These are phyloP conservation scores for Lipomyces chichibuensis DNA, from an alignment of 805 yeast genomes.

Conservation along the genomic window DNA sequence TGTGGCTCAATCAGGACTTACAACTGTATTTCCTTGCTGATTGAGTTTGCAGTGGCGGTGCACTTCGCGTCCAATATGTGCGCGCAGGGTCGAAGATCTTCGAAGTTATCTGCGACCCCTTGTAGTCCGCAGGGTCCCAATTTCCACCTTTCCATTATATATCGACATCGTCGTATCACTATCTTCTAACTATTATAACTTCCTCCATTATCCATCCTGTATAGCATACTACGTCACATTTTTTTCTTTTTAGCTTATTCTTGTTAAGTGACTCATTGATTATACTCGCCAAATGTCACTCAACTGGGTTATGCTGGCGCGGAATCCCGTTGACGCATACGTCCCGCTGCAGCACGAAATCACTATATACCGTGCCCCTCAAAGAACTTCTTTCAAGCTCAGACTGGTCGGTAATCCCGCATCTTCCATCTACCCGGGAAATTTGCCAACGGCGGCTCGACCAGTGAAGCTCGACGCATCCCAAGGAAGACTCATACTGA, in stretches of 20 bases:
- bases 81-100: neutral
- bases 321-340: slow-evolving; percentile 23
- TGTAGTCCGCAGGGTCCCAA: neutral
- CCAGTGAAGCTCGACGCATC: slow-evolving; percentile 23
- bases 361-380: slow-evolving; percentile 26
- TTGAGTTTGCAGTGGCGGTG: slow-evolving; percentile 1
- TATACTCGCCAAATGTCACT: slow-evolving; percentile 34
- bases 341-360: slow-evolving; percentile 34
- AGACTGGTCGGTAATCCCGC: slow-evolving; percentile 16
- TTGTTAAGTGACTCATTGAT: neutral
- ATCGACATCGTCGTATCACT: neutral
- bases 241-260: neutral
- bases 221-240: neutral
- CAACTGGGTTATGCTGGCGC: slow-evolving; percentile 39
- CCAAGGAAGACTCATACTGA: slow-evolving; percentile 34
- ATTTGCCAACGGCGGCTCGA: slow-evolving; percentile 8
- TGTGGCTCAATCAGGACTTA: no score
- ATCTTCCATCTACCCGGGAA: slow-evolving; percentile 21
- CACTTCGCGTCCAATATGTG: neutral
- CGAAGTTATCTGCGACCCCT: neutral
- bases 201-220: neutral
- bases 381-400: slow-evolving; percentile 25
- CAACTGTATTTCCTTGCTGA: neutral
- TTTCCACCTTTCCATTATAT: neutral
- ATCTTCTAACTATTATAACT: neutral